These are phyloP conservation scores for Xylaria longipes DNA, from an alignment of 495 filamentous ascomycete genomes.

Conservation along the genomic window DNA sequence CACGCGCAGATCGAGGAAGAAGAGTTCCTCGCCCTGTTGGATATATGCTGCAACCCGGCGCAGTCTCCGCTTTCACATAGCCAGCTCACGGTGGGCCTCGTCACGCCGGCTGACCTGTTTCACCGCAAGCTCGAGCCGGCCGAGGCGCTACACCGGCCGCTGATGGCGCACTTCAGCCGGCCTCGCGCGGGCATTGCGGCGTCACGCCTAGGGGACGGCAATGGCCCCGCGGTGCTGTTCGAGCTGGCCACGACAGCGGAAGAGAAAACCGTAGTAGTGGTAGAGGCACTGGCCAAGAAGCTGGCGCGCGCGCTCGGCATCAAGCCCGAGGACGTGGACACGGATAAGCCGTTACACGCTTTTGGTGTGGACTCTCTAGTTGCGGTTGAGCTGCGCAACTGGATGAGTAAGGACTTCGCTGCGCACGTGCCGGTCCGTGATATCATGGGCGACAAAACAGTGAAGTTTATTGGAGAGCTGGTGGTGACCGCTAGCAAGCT, in stretches of 20 bases:
- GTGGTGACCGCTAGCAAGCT: slow-evolving; percentile 7
- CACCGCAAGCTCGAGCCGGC: background rate
- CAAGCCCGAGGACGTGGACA: slow-evolving; percentile 40
- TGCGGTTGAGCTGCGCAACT: slow-evolving; percentile 62
- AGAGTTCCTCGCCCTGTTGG: slow-evolving; percentile 40
- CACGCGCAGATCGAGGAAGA: slow-evolving; percentile 17
- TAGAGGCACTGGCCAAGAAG: slow-evolving; percentile 31
- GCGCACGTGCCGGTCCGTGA: background rate
- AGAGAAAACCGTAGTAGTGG: slow-evolving; percentile 32
- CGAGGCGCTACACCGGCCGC: slow-evolving; percentile 18
- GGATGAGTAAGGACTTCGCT: slow-evolving; percentile 48
- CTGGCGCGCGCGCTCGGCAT: slow-evolving; percentile 35
- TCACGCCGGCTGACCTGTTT: slow-evolving; percentile 8
- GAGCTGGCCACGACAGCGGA: slow-evolving; percentile 20
- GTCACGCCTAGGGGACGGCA: background rate
- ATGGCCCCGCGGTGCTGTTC: slow-evolving; percentile 6
- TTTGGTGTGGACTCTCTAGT: slow-evolving; percentile 62
- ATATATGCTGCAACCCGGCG: slow-evolving; percentile 35
- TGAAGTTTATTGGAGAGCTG: background rate
- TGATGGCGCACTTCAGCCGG: slow-evolving; percentile 19
- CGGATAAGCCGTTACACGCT: slow-evolving; percentile 35
- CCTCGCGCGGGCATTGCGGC: slow-evolving; percentile 14
- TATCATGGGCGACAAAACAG: background rate
- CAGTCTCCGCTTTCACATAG: slow-evolving; percentile 5
- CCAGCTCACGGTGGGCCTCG: slow-evolving; percentile 14